A percentile compares a stretch with the other conserved stretches of the same genome.
These are phyloP conservation scores for Piloderma croceum DNA, from an alignment of 768 basidiomycete genomes.

Conservation along the genomic window DNA sequence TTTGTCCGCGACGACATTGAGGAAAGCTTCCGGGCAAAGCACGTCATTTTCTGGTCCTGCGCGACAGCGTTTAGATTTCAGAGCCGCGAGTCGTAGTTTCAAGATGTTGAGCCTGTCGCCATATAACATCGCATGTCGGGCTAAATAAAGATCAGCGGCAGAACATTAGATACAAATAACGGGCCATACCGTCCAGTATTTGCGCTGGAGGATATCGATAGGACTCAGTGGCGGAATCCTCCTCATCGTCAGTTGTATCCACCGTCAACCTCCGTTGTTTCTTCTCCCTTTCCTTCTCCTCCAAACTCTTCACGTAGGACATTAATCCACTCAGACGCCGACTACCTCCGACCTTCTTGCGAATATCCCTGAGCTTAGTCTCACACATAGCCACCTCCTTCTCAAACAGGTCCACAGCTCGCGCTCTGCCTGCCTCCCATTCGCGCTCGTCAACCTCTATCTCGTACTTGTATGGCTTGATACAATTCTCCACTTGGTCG, in stretches of 20 bases:
- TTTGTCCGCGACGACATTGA: conserved; percentile 95
- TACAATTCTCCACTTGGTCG: conserved; percentile 99
- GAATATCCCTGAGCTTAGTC: conserved; percentile 78
- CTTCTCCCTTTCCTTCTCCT: conserved; percentile 68
- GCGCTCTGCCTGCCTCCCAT: conserved; percentile 81
- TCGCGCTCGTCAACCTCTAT: conserved; percentile 90
- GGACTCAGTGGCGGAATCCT: conserved; percentile 50
- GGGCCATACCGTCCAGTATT: conserved; percentile 71
- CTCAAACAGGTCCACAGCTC: conserved; percentile 75
- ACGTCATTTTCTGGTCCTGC: conserved; percentile 82
- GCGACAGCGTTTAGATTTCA: conserved; percentile 86
- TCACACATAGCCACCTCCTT: conserved; percentile 84
- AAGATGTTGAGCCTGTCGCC: conserved; percentile 75
- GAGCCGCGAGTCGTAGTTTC: conserved; percentile 77
- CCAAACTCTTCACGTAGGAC: conserved; percentile 73
- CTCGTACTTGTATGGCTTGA: conserved; percentile 99
- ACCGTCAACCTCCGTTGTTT: conserved; percentile 42
- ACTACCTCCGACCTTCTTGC: conserved; percentile 82
- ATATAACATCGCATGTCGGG: conserved; percentile 89
- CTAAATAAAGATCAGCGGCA: conserved; percentile 36
- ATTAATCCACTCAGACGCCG: conserved; percentile 74
- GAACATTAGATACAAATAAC: conserved; percentile 1
- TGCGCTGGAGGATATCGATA: conserved; percentile 92
- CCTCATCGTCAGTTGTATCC: conserved; percentile 29
- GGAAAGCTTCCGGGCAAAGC: conserved; percentile 94